Base-by-base conservation (phyloP, 768 basidiomycete genomes). In the Lactarius psammicola region DNA sequence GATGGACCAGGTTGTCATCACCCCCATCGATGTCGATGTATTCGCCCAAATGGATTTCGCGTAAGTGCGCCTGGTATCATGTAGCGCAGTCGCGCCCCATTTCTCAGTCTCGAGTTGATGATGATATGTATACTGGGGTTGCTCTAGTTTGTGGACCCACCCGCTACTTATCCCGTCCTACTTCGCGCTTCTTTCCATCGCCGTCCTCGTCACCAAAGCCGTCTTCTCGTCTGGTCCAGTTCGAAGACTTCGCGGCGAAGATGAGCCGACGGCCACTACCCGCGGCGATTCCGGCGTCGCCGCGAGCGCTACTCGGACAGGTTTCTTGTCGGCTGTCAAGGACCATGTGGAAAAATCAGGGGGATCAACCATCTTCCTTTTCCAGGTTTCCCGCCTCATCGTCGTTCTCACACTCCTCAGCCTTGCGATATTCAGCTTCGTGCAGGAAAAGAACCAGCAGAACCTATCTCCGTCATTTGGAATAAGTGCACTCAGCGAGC, bases 401-500 rank as follows among this genome's bases (percentile, higher is more conserved):
- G 78, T 79, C 36, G 79, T 80, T 55, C 73, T 81, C 30, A 73
- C 76, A 3, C 77, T 88, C n/a, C 76, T 87, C 30, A 81, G 75
- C 4, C 71, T 88, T 17, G 83, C 83, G 4, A 74, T 83, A 58
- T 79, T 79, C 2, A 77, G 80, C 23, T 71, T 82, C 49, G 67
- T 79, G 28, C 58, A 76, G 18, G 74, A 77, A 54, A 72, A 78
- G 57, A 73, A 75, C 7, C 55, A 46, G n/a, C 44, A 4, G 7
- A 54, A 36, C 26, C 40, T 23, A n/a, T 46, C 44, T 10, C 26
- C 56, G 57, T 40, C 69, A 58, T 26, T 34, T 36, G 36, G 23
- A 10, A 5, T 62, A 42, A 31, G 63, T 38, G 1, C 56, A 8
- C 55, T 68, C 46, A 63, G n/a, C n/a, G n/a, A 77, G 62, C 69